Evolutionary conservation across 176 grass and related monocot species (phyloP), one percentile per base, ranked within the genome.

Genomic region (Oryza meyeriana): DNA sequence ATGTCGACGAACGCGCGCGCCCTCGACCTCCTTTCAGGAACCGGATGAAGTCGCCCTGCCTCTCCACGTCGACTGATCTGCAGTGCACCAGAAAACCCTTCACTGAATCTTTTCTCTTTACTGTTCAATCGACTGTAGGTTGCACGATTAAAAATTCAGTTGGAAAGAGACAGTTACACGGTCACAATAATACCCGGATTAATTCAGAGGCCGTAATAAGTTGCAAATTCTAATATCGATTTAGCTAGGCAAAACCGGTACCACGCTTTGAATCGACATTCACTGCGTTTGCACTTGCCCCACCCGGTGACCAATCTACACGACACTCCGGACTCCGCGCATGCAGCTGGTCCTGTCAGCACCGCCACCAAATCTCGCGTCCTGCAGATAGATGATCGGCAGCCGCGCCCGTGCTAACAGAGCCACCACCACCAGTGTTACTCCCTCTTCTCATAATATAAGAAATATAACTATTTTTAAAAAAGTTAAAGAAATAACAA

Each of bases 61-160:
- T 87, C 88, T 99, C 93, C 69, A 99, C 89, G 65, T 99, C 32
- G 87, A 90, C 25, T 92, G 85, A 99, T 99, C 97, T 99, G 87
- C 61, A 47, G 2, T 31, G 20, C 18, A 80, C 28, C 59, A 5
- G 0, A 7, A 76, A 31, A 63, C 27, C 68, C 10, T n/a, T 39
- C 20, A 26, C 32, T 58, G 13, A 64, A 72, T 84, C 39, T 3
- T 12, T 39, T 61, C n/a, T 39, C 16, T 10, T 20, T 10, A 22
- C 7, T 5, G 10, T 20, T 20, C 7, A 9, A 26, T 55, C 24
- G 35, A 6, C 17, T n/a, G n/a, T n/a, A n/a, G n/a, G n/a, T n/a
- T n/a, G n/a, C n/a, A 59, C 20, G 22, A 25, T 24, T 58, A n/a
- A 59, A 59, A n/a, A 59, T 59, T 59, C 55, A 58, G 55, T 58